Base-by-base conservation (phyloP, 345 rosid species). In the Eucalyptus tenuipes region DNA sequence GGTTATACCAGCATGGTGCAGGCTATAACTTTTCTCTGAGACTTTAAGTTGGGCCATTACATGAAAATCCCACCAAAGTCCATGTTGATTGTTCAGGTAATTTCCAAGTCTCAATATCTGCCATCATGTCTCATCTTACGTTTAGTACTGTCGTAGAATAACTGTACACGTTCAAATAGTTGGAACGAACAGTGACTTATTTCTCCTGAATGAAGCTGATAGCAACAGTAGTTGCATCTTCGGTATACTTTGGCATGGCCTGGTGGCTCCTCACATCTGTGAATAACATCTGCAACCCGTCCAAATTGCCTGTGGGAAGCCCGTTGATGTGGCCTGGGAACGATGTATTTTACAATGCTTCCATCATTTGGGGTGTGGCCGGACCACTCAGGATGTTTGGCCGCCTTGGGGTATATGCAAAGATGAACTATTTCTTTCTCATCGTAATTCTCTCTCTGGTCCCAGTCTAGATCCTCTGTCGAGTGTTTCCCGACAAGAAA, bases 41-140 rank as follows among this genome's bases (percentile, higher is more conserved):
- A 95, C 88, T 93, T 95, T 91, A 93, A 94, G 90, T 90, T 94
- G 18, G 95, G 95, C 15, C 96, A 93, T 87, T 92, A 93, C 89
- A 92, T 94, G 93, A 94, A 95, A 90, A 90, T 95, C 29, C 94
- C 95, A 7, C 95, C 96, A 1, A 92, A 88, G 91, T 94, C 93
- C 40, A 93, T 95, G 94, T 95, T 92, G 80, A 6, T 92, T 47
- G 94, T 90, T 44, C 96, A 95, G 94, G 95, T 94, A 86, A 49
- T 68, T 86, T 45, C 27, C 27, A 44, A 75, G 47, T 75, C 24
- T 6, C 45, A 5, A 20, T 18, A 75, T 37, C 42, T 37, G 13
- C 25, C 25, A 75, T 18, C 45, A 75, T 20, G 45, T 40, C 25
- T 37, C 82, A 75, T 37, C 13, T 75, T 40, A 40, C 11, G 82